Conservation (phyloP, 2,329 filamentous ascomycete genomes). For the Stromatinia cepivora region DNA sequence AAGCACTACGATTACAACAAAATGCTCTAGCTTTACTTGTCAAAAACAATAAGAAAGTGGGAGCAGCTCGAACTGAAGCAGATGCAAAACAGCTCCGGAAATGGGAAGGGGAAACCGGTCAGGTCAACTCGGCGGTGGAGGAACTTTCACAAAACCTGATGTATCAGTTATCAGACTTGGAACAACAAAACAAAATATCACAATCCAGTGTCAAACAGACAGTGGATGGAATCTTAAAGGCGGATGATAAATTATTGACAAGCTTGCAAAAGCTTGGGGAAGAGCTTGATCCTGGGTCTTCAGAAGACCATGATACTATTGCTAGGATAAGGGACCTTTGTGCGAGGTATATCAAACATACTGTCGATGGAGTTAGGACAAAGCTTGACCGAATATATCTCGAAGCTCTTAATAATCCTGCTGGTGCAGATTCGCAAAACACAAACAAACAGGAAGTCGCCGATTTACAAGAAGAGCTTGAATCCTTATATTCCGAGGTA, state of each 20-base stretch:
- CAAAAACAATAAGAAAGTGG: conserved; percentile 45
- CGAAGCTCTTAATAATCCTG: conserved; percentile 45
- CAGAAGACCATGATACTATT: conserved; percentile 54
- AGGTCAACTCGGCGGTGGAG: conserved; percentile 49
- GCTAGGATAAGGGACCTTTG: conserved; percentile 59
- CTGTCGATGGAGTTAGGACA: conserved; percentile 55
- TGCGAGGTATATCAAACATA: conserved; percentile 58
- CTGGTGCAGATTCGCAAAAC: conserved; percentile 19
- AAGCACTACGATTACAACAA: conserved; percentile 61
- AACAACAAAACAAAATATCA: conserved; percentile 52
- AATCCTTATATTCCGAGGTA: conserved; percentile 69
- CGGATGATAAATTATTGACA: conserved; percentile 65
- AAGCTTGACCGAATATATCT: conserved; percentile 58
- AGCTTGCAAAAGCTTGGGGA: conserved; percentile 66
- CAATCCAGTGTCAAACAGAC: conserved; percentile 50
- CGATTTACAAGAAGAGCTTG: conserved; percentile 62
- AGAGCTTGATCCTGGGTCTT: conserved; percentile 56
- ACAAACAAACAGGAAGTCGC: conserved; percentile 45
- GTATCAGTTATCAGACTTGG: conserved; percentile 50
- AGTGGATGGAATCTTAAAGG: conserved; percentile 52
- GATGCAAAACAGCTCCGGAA: conserved; percentile 46
- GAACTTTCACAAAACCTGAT: conserved; percentile 50
- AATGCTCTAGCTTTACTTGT: conserved; percentile 57
- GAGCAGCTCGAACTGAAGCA: conserved; percentile 42
- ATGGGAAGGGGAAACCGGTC: conserved; percentile 46